Base-by-base conservation (phyloP, 345 rosid genomes). In the Toxicodendron radicans region DNA sequence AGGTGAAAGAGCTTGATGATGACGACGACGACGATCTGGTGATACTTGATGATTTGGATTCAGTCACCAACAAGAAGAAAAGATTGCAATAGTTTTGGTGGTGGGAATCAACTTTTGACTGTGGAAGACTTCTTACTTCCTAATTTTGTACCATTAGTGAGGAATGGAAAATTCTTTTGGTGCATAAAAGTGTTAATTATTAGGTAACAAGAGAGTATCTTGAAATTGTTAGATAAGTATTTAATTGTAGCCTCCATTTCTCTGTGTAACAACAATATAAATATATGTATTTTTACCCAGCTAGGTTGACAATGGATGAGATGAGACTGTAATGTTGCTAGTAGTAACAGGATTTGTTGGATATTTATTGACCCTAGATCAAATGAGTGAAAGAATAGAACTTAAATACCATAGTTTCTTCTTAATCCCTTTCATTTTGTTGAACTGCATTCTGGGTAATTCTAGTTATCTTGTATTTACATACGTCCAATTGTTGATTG, bases 11-110 rank as follows among this genome's bases (percentile, higher is more conserved):
- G 79, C 83, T 87, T 64, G 93, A 90, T 5, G 60, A 81, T 23
- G 87, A 85, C 4, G 90, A 83, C 0, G 87, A 86, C 3, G 90
- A 84, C 0, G 92, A 86, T 17, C 67, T 90, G 66, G 67, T 87
- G 20, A 70, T 84, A 75, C 58, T 82, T 4, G 86, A 82, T 65
- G 81, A 76, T 24, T 77, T 76, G 83, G 83, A 78, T 54, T 51
- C 71, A 3, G 78, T 46, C 49, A 59, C 64, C 74, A 75, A 76
- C 76, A 87, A 85, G 88, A 91, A 88, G 88, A 81, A 64, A 66
- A 86, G 80, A 80, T 74, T 82, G 75, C 85, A 73, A 62, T 86
- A 85, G 83, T 62, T 56, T 30, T 23, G 17, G 43, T 38, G 43
- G 43, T 38, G 43, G 43, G 27, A 65, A 35, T 69, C 59, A 51